phyloP scores from a whole-genome alignment of 148 eudicot genomes.

The Amaranthus cruentus region DNA sequence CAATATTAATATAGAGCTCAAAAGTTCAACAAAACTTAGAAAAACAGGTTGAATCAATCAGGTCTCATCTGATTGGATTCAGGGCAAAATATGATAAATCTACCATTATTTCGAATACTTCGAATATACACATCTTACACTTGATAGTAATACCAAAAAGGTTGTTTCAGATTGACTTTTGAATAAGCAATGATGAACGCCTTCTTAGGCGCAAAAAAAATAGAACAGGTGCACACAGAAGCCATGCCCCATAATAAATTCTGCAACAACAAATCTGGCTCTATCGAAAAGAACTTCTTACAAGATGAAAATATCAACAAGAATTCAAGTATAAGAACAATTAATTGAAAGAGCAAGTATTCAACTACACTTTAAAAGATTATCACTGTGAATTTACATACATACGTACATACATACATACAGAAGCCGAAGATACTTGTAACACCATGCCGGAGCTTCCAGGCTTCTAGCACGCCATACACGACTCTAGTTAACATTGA shows the following conservation, averaged over 20 bases:
- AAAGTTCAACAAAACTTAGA: too few species aligned
- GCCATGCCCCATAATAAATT: not conserved
- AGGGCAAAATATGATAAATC: not conserved
- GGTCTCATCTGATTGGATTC: too few species aligned
- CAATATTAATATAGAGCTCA: too few species aligned
- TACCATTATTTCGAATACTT: not conserved
- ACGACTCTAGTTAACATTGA: not conserved
- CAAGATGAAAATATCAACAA: not conserved
- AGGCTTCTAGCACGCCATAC: not conserved
- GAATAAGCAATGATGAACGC: too few species aligned
- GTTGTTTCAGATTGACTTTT: too few species aligned
- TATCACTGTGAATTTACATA: slow-evolving; percentile 18
- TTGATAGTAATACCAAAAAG: too few species aligned
- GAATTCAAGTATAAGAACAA: not conserved
- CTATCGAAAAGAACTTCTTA: not conserved
- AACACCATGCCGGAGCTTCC: not conserved
- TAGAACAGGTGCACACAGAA: not conserved
- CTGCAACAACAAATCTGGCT: not conserved
- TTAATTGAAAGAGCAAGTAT: not conserved
- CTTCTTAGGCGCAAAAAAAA: not conserved
- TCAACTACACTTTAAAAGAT: not conserved
- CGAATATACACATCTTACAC: too few species aligned
- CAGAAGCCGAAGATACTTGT: not conserved
- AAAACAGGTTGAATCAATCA: too few species aligned
- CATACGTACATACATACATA: slow-evolving; percentile 18